Conservation (phyloP, 202 grass and related monocot genomes). For the Setaria italica region DNA sequence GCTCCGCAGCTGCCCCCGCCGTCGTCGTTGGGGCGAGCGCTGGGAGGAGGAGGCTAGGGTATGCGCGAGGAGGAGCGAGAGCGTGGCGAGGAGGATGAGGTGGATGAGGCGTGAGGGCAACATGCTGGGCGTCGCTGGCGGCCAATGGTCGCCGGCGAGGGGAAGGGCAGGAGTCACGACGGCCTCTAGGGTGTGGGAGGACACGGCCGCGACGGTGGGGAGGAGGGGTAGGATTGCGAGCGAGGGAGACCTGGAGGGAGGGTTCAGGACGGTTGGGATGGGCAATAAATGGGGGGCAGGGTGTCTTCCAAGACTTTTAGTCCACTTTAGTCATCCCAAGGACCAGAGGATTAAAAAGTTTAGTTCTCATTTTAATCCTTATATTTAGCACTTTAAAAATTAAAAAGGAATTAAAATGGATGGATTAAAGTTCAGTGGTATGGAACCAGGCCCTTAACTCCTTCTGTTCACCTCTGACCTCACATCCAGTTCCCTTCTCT, state of each 20-base stretch:
- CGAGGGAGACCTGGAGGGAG: background rate
- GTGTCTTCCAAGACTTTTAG: too few relatives aligned
- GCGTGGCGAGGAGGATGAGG: slow-evolving; percentile 37
- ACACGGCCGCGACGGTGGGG: slow-evolving; percentile 5
- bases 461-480: too few relatives aligned
- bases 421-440: too few relatives aligned
- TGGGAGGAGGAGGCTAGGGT: slow-evolving; percentile 56
- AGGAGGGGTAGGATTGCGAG: background rate
- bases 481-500: too few relatives aligned
- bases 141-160: slow-evolving; percentile 49
- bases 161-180: slow-evolving; percentile 27
- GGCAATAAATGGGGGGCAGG: too few relatives aligned
- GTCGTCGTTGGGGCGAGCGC: slow-evolving; percentile 7
- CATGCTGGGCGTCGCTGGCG: slow-evolving; percentile 50
- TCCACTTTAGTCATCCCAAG: too few relatives aligned
- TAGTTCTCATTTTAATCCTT: too few relatives aligned
- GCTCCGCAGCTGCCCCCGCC: background rate
- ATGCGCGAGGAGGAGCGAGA: slow-evolving; percentile 51
- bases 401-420: too few relatives aligned
- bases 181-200: slow-evolving; percentile 7
- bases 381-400: too few relatives aligned
- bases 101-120: slow-evolving; percentile 25
- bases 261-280: too few relatives aligned
- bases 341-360: too few relatives aligned
- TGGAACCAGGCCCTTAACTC: too few relatives aligned